Percentiles rank a stretch among this genome's conserved stretches.
phyloP scores from a whole-genome alignment of 805 yeast species.

The Tetrapisispora fleetii region DNA sequence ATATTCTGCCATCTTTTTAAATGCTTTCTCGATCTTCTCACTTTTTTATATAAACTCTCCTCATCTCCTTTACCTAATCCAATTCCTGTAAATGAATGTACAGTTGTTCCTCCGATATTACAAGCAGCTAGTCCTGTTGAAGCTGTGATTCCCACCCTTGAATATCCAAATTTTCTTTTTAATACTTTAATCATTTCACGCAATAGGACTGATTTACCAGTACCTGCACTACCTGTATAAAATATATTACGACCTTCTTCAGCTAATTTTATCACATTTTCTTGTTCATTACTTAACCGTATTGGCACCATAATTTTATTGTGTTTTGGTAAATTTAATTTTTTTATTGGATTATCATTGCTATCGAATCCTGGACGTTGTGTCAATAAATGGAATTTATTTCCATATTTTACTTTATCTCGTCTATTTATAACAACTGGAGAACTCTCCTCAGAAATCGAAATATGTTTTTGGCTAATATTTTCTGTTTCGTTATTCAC shows the following conservation, averaged over 20 bases:
- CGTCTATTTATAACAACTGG: neutral
- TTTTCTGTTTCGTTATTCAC: neutral
- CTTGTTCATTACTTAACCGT: constrained; percentile 50
- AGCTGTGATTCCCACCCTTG: constrained; percentile 65
- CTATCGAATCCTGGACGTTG: constrained; percentile 19
- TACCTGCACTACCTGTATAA: constrained; percentile 97
- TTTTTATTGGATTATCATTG: constrained; percentile 7
- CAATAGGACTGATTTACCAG: constrained; percentile 90
- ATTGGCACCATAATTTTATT: constrained; percentile 25
- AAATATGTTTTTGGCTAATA: neutral
- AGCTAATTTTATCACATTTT: constrained; percentile 54
- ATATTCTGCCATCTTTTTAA: constrained; percentile 44
- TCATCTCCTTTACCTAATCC: constrained; percentile 57
- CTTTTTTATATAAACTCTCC: constrained; percentile 38
- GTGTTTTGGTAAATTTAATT: constrained; percentile 13
- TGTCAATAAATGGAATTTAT: constrained; percentile 24
- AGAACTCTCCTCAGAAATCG: neutral
- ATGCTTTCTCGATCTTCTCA: constrained; percentile 43
- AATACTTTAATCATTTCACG: constrained; percentile 49
- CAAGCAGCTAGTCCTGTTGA: constrained; percentile 81
- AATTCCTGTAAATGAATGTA: constrained; percentile 70
- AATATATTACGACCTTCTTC: constrained; percentile 59
- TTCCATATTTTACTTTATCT: constrained; percentile 11
- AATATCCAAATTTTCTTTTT: constrained; percentile 35
- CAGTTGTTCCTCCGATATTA: constrained; percentile 68